phyloP scores from a whole-genome alignment of 257 asterid genomes.

The Mitragyna speciosa region DNA sequence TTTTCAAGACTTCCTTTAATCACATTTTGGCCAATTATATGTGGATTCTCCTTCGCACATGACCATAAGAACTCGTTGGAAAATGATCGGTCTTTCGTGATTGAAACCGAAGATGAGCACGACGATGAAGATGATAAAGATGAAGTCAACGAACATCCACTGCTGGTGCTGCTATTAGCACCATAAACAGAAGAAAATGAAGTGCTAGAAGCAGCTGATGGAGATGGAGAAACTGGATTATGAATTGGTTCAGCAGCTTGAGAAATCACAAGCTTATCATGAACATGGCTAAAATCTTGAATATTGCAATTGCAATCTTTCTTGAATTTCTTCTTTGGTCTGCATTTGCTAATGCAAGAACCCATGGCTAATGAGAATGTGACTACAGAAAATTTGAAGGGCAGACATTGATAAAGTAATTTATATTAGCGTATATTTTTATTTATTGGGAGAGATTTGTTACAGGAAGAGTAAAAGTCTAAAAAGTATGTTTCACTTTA shows the following conservation, averaged over 20 bases:
- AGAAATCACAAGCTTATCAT: slow-evolving; percentile 63
- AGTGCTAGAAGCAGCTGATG: slow-evolving; percentile 39
- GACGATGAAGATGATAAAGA: slow-evolving; percentile 30
- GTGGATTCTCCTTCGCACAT: slow-evolving; percentile 64
- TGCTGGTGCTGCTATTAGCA: slow-evolving; percentile 25
- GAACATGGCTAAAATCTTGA: slow-evolving; percentile 33
- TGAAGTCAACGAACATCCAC: slow-evolving; percentile 28
- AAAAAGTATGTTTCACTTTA: neutral
- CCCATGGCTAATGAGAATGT: slow-evolving; percentile 40
- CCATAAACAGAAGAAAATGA: slow-evolving; percentile 47
- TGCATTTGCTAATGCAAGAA: slow-evolving; percentile 83
- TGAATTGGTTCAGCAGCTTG: slow-evolving; percentile 35
- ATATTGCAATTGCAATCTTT: slow-evolving; percentile 6
- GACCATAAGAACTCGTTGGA: slow-evolving; percentile 61
- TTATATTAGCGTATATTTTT: neutral
- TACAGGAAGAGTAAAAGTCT: neutral
- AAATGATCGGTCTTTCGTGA: slow-evolving; percentile 53
- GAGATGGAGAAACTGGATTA: slow-evolving; percentile 45
- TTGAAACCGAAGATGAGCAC: slow-evolving; percentile 28
- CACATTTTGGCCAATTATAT: slow-evolving; percentile 30
- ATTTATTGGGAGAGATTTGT: neutral
- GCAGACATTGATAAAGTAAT: neutral
- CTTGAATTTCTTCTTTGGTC: slow-evolving; percentile 42
- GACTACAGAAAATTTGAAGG: neutral
- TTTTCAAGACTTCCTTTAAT: slow-evolving; percentile 12